Evolutionary conservation across 2,329 filamentous ascomycete genomes (phyloP).

Genomic region (Ascochyta clinopodiicola): DNA sequence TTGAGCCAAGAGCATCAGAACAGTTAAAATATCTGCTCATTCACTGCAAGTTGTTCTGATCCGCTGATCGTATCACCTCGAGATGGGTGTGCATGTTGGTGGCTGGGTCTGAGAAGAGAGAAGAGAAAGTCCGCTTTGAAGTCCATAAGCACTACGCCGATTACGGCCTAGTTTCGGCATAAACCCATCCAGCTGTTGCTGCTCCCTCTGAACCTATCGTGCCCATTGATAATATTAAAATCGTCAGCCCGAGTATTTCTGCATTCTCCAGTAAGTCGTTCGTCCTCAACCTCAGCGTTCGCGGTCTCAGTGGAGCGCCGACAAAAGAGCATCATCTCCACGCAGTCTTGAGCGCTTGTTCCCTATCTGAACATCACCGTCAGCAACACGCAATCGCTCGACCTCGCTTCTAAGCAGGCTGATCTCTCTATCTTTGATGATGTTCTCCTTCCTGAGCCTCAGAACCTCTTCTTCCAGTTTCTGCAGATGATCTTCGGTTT

Average conservation of each 20-base stretch:
- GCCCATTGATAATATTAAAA: neutral
- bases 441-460: too few species aligned
- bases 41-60: neutral
- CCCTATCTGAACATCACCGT: neutral
- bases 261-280: too few species aligned
- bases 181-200: neutral
- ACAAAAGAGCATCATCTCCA: too few species aligned
- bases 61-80: neutral
- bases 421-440: too few species aligned
- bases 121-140: neutral
- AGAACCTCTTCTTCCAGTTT: too few species aligned
- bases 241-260: neutral
- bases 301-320: too few species aligned
- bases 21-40: rapidly evolving
- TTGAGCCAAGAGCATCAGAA: too few species aligned
- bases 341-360: neutral
- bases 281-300: too few species aligned
- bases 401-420: neutral
- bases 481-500: too few species aligned
- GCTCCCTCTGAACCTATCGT: neutral
- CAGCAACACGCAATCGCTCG: neutral
- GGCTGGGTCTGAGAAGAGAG: neutral
- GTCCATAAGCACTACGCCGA: neutral
- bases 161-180: conserved; percentile 3
- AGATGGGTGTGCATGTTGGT: neutral